phyloP scores from a whole-genome alignment of 1,284 basidiomycete species.

The Tilletia caries region DNA sequence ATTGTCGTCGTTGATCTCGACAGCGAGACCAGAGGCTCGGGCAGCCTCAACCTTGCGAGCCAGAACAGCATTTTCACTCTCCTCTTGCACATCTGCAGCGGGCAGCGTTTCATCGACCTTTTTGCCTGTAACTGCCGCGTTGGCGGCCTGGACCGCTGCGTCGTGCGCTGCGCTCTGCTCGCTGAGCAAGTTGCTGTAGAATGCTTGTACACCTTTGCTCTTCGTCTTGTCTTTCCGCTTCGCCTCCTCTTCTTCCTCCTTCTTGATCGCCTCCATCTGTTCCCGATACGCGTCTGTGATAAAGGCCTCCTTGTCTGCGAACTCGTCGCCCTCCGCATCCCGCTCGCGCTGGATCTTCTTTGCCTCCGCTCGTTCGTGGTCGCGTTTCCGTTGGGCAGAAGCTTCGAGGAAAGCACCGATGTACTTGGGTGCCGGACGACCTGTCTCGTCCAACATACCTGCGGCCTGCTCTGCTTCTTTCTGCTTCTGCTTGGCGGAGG shows the following conservation, averaged over 20 bases:
- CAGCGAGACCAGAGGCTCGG: constrained; percentile 73
- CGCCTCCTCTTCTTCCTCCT: constrained; percentile 71
- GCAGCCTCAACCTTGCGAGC: constrained; percentile 58
- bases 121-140: background rate
- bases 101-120: constrained; percentile 64
- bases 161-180: constrained; percentile 40
- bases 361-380: constrained; percentile 91
- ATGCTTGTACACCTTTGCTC: constrained; percentile 60
- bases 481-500: constrained; percentile 57
- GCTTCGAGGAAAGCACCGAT: constrained; percentile 76
- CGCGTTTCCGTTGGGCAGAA: constrained; percentile 79
- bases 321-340: constrained; percentile 88
- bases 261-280: constrained; percentile 86
- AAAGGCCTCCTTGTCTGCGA: constrained; percentile 89
- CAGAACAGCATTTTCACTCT: constrained; percentile 60
- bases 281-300: constrained; percentile 96
- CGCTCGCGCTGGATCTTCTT: constrained; percentile 94
- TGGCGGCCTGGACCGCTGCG: constrained; percentile 34
- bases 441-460: background rate
- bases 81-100: constrained; percentile 65
- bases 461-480: constrained; percentile 64
- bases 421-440: constrained; percentile 71
- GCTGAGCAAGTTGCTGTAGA: constrained; percentile 44
- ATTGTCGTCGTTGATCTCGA: constrained; percentile 95
- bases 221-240: constrained; percentile 74